Evolutionary conservation across 805 yeast species (phyloP).

Genomic region (Wickerhamomyces rabaulensis): DNA sequence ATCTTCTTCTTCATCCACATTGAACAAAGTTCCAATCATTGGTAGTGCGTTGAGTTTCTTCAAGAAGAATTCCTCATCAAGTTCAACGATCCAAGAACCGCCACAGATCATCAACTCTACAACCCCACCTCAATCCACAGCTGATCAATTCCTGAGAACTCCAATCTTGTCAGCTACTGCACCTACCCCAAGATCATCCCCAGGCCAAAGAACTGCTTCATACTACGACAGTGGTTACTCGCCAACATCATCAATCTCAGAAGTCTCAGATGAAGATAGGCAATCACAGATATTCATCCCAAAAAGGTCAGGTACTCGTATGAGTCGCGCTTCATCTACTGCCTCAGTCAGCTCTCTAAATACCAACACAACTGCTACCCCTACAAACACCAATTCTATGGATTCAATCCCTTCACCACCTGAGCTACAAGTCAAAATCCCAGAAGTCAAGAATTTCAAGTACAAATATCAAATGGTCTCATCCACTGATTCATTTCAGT

Average conservation of each 20-base stretch:
- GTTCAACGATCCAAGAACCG: constrained; percentile 3
- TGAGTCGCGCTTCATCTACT: constrained; percentile 12
- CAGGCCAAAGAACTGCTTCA: constrained; percentile 3
- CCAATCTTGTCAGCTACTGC: background rate
- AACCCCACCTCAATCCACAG: constrained; percentile 5
- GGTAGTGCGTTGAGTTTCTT: constrained; percentile 21
- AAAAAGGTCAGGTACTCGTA: constrained; percentile 4
- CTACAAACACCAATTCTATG: constrained; percentile 12
- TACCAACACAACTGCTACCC: background rate
- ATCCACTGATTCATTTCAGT: constrained; percentile 37
- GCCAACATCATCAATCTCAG: constrained; percentile 18
- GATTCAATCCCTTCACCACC: constrained; percentile 35
- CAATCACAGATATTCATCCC: constrained; percentile 2
- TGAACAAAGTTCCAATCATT: constrained; percentile 19
- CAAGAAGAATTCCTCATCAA: constrained; percentile 13
- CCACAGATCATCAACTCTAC: background rate
- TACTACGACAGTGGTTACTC: constrained; percentile 10
- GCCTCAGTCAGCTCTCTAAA: constrained; percentile 10
- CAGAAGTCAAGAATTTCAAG: constrained; percentile 40
- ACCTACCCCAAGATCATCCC: constrained; percentile 6
- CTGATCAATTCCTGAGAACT: background rate
- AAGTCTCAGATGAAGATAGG: constrained; percentile 18
- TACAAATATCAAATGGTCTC: constrained; percentile 41
- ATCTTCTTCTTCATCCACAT: constrained; percentile 14
- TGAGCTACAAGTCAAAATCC: constrained; percentile 38